Evolutionary conservation across 139 green algal genomes (phyloP).

Genomic region (Coelastrella sp.): DNA sequence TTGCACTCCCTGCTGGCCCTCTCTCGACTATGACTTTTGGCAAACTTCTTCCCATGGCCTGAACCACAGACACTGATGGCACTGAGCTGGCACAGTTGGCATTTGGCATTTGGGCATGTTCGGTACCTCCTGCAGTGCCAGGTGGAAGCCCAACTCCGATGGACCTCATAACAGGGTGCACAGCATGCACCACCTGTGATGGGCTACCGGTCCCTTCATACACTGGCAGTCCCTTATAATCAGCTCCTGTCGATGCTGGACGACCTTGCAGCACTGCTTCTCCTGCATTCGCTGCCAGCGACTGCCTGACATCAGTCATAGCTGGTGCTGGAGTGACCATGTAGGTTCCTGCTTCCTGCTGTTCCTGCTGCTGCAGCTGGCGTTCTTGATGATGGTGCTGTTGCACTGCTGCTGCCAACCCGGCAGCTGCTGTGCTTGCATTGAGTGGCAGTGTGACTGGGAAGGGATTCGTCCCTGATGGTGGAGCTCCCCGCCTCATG

Average conservation of each 20-base stretch:
- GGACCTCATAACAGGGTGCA: too few species aligned
- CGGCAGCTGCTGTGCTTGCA: constrained; percentile 5
- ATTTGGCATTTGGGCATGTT: too few species aligned
- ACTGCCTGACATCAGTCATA: neutral
- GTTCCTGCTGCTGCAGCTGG: neutral
- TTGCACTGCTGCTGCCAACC: constrained; percentile 11
- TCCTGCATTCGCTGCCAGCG: neutral
- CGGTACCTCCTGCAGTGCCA: too few species aligned
- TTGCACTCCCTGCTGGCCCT: neutral
- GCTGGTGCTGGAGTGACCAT: neutral
- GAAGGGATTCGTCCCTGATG: constrained; percentile 22
- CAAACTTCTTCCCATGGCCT: neutral
- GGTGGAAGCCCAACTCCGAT: too few species aligned
- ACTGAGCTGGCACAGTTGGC: too few species aligned
- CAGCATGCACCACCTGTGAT: too few species aligned
- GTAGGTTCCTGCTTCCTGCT: neutral
- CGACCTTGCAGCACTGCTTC: neutral
- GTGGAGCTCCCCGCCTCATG: constrained; percentile 20
- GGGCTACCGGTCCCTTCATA: too few species aligned
- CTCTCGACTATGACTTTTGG: neutral
- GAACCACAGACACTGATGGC: neutral
- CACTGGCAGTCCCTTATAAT: too few species aligned
- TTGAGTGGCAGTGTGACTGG: constrained; percentile 10
- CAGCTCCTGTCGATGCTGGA: too few species aligned
- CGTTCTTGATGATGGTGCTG: neutral